phyloP scores from a whole-genome alignment of 2,329 filamentous ascomycete genomes.

The Paracamarosporium sp. region DNA sequence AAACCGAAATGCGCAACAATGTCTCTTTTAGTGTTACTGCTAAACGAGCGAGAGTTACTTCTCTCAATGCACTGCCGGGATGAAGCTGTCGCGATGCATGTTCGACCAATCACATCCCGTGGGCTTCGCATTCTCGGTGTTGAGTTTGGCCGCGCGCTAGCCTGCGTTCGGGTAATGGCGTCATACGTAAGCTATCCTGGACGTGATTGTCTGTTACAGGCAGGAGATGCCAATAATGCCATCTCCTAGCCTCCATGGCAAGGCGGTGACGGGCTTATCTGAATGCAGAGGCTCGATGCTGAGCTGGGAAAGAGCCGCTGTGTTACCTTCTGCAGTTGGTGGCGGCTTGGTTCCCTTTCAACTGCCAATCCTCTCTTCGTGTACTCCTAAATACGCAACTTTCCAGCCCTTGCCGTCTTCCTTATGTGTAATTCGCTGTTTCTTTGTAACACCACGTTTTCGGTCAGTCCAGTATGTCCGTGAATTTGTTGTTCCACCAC shows the following conservation, averaged over 20 bases:
- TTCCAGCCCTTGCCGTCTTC: background rate
- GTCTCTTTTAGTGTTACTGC: background rate
- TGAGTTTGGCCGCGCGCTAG: conserved; percentile 10
- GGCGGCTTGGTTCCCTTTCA: no score
- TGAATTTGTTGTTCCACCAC: background rate
- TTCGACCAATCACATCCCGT: conserved; percentile 5
- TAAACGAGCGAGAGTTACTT: background rate
- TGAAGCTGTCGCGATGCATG: background rate
- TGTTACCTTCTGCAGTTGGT: background rate
- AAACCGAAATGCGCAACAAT: background rate
- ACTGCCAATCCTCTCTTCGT: background rate
- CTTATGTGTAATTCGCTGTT: background rate
- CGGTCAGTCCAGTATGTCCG: no score
- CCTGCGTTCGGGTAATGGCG: background rate
- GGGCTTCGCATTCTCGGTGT: conserved; percentile 11
- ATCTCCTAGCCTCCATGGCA: background rate
- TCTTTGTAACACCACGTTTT: no score
- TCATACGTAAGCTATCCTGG: background rate
- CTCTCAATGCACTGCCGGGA: background rate
- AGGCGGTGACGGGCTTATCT: no score
- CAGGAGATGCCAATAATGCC: background rate
- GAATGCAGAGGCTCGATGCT: no score
- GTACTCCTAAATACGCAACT: no score
- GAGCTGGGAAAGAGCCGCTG: background rate
- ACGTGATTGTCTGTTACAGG: background rate